These are phyloP conservation scores for Delitschia confertaspora DNA, from an alignment of 495 filamentous ascomycete species.

Conservation along the genomic window DNA sequence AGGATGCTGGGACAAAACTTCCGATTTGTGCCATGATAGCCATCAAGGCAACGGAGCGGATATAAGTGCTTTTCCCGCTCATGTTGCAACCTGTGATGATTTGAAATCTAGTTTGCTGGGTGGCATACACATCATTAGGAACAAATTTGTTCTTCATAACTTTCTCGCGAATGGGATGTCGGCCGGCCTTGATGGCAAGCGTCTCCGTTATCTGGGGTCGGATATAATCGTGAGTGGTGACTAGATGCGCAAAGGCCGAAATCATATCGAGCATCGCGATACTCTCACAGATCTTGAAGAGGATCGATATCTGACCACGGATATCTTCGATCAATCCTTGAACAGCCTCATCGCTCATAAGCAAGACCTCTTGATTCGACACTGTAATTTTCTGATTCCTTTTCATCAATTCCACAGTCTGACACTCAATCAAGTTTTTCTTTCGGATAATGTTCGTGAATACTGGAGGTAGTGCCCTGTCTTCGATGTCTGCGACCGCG, in stretches of 20 bases:
- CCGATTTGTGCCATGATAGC: slow-evolving; percentile 90
- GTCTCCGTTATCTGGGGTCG: slow-evolving; percentile 67
- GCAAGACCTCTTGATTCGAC: slow-evolving; percentile 69
- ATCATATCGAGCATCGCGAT: slow-evolving; percentile 87
- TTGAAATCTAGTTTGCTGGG: slow-evolving; percentile 68
- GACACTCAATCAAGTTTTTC: slow-evolving; percentile 69
- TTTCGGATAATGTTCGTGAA: slow-evolving; percentile 70
- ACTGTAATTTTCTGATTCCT: slow-evolving; percentile 54
- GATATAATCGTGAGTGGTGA: slow-evolving; percentile 67
- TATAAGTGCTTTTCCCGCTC: slow-evolving; percentile 93
- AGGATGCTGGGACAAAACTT: slow-evolving; percentile 78
- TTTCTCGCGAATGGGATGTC: slow-evolving; percentile 78
- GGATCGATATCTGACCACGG: slow-evolving; percentile 52
- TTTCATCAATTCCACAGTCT: slow-evolving; percentile 76
- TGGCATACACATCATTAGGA: slow-evolving; percentile 84
- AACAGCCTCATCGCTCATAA: slow-evolving; percentile 62
- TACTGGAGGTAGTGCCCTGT: slow-evolving; percentile 51
- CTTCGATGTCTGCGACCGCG: slow-evolving; percentile 52
- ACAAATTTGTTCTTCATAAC: slow-evolving; percentile 59
- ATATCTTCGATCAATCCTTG: slow-evolving; percentile 60
- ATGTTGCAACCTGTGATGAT: slow-evolving; percentile 97
- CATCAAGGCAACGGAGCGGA: slow-evolving; percentile 74
- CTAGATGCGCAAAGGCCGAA: slow-evolving; percentile 69
- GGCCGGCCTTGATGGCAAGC: slow-evolving; percentile 67
- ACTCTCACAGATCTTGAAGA: slow-evolving; percentile 75